A percentile compares a stretch with the other conserved stretches of the same genome.
These are phyloP conservation scores for Vachellia pachyceras DNA, from an alignment of 306 rosid species.

Conservation along the genomic window DNA sequence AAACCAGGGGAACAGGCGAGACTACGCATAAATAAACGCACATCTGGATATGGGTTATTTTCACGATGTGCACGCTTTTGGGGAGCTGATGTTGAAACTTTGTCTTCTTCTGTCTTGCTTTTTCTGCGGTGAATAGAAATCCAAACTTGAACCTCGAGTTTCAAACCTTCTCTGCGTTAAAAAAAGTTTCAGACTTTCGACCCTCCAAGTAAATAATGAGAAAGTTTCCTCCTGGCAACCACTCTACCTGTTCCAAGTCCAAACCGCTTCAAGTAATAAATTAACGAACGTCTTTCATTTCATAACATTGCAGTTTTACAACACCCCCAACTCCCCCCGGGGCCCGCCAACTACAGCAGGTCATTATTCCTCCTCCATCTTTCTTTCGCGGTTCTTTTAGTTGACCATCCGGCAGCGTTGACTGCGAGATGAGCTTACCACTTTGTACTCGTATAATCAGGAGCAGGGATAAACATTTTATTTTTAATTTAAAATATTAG, in stretches of 20 bases:
- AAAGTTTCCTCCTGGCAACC: background rate
- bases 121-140: background rate
- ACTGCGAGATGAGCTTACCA: too few species aligned
- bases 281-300: background rate
- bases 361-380: too few species aligned
- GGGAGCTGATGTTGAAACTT: conserved; percentile 27
- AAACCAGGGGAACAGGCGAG: background rate
- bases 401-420: background rate
- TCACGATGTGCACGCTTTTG: conserved; percentile 17
- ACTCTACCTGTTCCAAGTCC: background rate
- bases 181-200: background rate
- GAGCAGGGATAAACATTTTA: too few species aligned
- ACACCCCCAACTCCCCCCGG: background rate
- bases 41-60: conserved; percentile 8
- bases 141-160: background rate
- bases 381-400: background rate
- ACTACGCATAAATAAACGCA: background rate
- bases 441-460: too few species aligned
- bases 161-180: background rate
- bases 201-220: background rate
- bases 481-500: too few species aligned
- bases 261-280: background rate
- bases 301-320: background rate
- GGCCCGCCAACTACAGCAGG: background rate
- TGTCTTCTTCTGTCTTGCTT: background rate